Evolutionary conservation across 805 yeast genomes (phyloP), one percentile per base, ranked within the genome.

Genomic region (Jamesozyma jinghongensis): DNA sequence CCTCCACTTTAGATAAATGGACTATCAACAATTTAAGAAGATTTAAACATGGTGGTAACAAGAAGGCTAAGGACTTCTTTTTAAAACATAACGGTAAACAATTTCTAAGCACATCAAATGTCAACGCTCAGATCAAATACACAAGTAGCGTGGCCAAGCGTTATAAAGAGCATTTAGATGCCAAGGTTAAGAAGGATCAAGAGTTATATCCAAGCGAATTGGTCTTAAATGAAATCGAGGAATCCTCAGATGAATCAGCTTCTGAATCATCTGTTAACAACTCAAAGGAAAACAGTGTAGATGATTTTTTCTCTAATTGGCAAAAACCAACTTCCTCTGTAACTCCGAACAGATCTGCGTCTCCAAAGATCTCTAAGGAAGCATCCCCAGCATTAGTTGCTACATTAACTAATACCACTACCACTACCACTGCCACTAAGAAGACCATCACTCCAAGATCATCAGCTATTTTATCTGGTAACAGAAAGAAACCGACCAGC

Each of bases 11-110:
- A 68, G 98, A 92, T 65, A 84, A 86, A 61, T 92, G 98, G 98
- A 80, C 88, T 32, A 74, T 87, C 54, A 79, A 76, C 55, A 95
- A 92, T 63, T 71, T 92, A 58, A 77, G 98, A 54, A 77, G 85
- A 60, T 86, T 92, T 76, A 86, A 88, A 60, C 78, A 84, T 45
- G 97, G 97, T 49, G 98, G 97, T 20, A 92, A 92, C 62, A 80
- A 81, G 54, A 73, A 71, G 38, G 94, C 95, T 36, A 79, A 80
- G 47, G 95, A 85, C 43, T 92, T 74, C 56, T 84, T 83, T 61
- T 61, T 74, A 52, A 85, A 85, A 63, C 80, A 88, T 57, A 95
- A 95, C 34, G 97, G 97, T 19, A 71, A 86, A 19, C 75, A 78
- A 52, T 78, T 68, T 51, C 65, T 92, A 37, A 56, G 53, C 29